phyloP scores from a whole-genome alignment of 2,329 filamentous ascomycete genomes.

The Venturia nashicola region DNA sequence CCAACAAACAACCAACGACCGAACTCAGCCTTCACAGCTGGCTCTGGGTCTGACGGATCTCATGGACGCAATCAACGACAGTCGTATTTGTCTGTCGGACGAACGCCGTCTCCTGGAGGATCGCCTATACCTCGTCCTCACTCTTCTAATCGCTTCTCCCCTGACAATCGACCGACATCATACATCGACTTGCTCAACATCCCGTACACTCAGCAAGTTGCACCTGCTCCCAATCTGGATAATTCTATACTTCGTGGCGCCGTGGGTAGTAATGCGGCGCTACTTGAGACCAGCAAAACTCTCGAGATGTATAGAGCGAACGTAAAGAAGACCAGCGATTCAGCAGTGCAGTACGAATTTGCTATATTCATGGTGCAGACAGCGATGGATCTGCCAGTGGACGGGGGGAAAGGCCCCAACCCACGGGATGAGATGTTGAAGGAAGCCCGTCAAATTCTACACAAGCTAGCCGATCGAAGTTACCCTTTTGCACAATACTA shows the following conservation, averaged over 20 bases:
- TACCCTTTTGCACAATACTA: conserved; percentile 99
- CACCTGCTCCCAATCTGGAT: conserved; percentile 52
- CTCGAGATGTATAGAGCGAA: conserved; percentile 96
- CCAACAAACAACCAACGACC: conserved; percentile 39
- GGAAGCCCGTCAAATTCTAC: conserved; percentile 82
- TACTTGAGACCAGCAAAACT: conserved; percentile 84
- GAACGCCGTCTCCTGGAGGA: conserved; percentile 24
- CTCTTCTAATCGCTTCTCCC: conserved; percentile 42
- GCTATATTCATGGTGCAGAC: conserved; percentile 87
- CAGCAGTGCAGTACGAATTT: conserved; percentile 88
- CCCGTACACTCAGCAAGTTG: conserved; percentile 71
- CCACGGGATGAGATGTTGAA: conserved; percentile 53
- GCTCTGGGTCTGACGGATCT: conserved; percentile 50
- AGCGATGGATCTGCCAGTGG: conserved; percentile 45
- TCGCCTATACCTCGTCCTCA: conserved; percentile 35
- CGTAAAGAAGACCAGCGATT: conserved; percentile 91
- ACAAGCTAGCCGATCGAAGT: conserved; percentile 71
- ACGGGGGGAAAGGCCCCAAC: conserved; percentile 16
- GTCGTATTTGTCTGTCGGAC: conserved; percentile 30
- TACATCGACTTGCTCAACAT: conserved; percentile 49
- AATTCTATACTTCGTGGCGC: conserved; percentile 68
- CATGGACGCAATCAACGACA: conserved; percentile 43
- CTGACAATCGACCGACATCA: conserved; percentile 45
- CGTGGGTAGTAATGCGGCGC: conserved; percentile 79
- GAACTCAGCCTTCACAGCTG: conserved; percentile 61